Percentiles rank a stretch among this genome's conserved stretches.
Evolutionary conservation across 1,284 basidiomycete genomes (phyloP).

Genomic region (Cryptococcus sp.): DNA sequence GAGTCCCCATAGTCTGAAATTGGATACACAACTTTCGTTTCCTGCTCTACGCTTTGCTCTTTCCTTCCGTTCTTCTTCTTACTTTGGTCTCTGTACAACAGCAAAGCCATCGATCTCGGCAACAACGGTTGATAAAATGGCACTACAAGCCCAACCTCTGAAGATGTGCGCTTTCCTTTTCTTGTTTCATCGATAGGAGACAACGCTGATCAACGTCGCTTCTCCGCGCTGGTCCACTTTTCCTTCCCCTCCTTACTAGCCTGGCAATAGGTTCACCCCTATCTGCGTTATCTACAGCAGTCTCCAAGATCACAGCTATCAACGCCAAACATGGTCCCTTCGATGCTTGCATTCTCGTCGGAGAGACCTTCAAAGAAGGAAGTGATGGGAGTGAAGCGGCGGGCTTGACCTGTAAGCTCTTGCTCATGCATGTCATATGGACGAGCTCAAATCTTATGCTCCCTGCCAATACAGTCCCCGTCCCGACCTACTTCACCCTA

Average conservation of each 20-base stretch:
- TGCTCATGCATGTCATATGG: constrained; percentile 11
- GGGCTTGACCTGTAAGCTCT: constrained; percentile 46
- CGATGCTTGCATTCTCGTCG: constrained; percentile 78
- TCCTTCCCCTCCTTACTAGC: constrained; percentile 54
- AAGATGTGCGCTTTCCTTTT: constrained; percentile 28
- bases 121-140: constrained; percentile 13
- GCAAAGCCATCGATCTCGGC: too few relatives aligned
- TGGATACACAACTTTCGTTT: neutral
- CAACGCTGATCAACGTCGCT: neutral
- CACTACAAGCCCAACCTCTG: constrained; percentile 27
- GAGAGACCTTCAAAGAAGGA: constrained; percentile 82
- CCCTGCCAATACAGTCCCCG: constrained; percentile 61
- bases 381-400: constrained; percentile 55
- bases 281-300: constrained; percentile 72
- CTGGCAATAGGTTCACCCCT: constrained; percentile 81
- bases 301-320: constrained; percentile 79
- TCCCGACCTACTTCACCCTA: constrained; percentile 90
- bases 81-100: neutral
- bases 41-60: constrained; percentile 3
- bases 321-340: constrained; percentile 95
- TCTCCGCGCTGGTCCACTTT: constrained; percentile 3
- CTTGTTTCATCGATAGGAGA: neutral
- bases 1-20: too few relatives aligned
- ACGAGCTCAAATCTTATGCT: neutral
- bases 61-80: neutral